Evolutionary conservation across 352 stramenopile species (phyloP), one percentile per base, ranked within the genome.

Genomic region (Globisporangium parvum): DNA sequence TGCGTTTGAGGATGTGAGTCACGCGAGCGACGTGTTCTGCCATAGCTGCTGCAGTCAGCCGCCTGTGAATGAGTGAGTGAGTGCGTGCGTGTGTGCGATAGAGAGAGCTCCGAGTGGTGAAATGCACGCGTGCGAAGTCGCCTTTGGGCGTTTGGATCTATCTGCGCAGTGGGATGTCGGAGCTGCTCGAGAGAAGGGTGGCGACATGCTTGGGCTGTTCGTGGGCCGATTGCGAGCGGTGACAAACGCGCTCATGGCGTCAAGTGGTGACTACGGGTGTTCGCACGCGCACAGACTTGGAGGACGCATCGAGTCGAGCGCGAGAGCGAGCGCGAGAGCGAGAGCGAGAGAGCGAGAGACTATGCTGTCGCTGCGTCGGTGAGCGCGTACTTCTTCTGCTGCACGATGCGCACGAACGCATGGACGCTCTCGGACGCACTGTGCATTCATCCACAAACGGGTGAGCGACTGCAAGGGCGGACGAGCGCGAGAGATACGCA

Each of bases 401-500:
- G 79, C 45, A 90, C 77, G 44, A 92, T 84, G 35, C 82, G 79
- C 51, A 90, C 73, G 62, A 92, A 90, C 11, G 77, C 77, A 4
- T 69, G 70, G 28, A 92, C 77, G 66, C 79, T 90, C 49, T 88
- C 82, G 17, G 79, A 80, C 60, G 79, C 79, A 53, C 77, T 88
- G 57, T 8, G 12, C 31, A 37, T 12, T 14, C 31, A 12, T 37
- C 6, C 8, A 12, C 31, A 37, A 5, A 37, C 6, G 8, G 6
- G 31, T 37, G 31, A 37, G 31, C 31, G 5, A 37, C 5, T 14
- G 31, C 12, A 12, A 12, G 18, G 20, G 41, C n/a, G 6, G 20
- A 11, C n/a, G 4, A 47, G 1, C 12, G 20, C 20, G 20, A 47
- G n/a, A n/a, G 20, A 24, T 47, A 1, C 23, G n/a, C 18, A 47